Evolutionary conservation across 257 asterid species (phyloP), one percentile per base, ranked within the genome.

Genomic region (Fraxinus pennsylvanica): DNA sequence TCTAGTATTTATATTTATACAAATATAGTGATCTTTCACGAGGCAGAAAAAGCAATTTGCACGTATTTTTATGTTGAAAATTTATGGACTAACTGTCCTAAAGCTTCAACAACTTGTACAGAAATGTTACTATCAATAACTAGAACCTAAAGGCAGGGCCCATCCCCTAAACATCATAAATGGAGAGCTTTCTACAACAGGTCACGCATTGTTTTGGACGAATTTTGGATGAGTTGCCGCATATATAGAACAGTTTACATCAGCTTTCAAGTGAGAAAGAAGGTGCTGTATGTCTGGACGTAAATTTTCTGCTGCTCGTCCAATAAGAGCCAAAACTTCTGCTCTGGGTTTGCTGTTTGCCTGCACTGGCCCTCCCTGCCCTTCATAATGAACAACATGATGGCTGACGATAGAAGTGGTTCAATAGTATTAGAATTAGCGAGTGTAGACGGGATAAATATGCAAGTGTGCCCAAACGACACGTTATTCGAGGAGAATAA

Each of bases 351-450:
- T 93, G 92, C 97, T 91, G 91, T 76, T 90, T 27, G 90, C 83
- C 84, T 94, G 97, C 68, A 94, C 98, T 5, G 98, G 87, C 22
- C 97, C 97, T 72, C 96, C 97, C 75, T 94, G 97, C 75, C 97
- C 98, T 80, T 93, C 98, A 3, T 93, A 95, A 86, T 95, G 99
- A 61, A 88, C 90, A 65, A 95, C 86, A 77, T 93, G 98, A 86
- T 96, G 94, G 78, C 98, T 94, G 88, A 76, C 19, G 7, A 73
- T 22, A 73, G 29, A 38, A 27, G 57, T 54, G 6, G 3, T 29
- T 41, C 59, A 22, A 25, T 38, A 15, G 35, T 29, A 19, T 27
- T 43, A 41, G 68, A 25, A 65, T 71, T 22, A 43, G 72, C 15
- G 14, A 43, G 38, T 10, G 25, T 38, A 52, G 50, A 57, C n/a